A percentile compares a stretch with the other conserved stretches of the same genome.
phyloP scores from a whole-genome alignment of 345 rosid species.

The Syzygium aromaticum region DNA sequence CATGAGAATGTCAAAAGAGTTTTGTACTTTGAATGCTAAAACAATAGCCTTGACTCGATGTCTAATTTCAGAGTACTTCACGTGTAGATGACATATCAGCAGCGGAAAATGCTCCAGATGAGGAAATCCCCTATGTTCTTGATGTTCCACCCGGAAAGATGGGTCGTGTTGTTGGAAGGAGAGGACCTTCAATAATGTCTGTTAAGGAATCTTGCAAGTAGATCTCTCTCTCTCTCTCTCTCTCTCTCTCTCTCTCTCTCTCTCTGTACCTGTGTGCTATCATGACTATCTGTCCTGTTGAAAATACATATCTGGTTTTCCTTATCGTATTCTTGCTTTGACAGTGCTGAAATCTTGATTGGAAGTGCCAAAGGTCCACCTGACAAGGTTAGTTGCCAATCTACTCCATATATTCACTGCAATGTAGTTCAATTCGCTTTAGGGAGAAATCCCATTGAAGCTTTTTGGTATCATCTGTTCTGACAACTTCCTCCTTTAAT shows the following conservation, averaged over 20 bases:
- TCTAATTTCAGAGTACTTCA: neutral
- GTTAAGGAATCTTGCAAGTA: slow-evolving; percentile 87
- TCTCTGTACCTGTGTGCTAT: neutral
- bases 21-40: neutral
- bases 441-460: neutral
- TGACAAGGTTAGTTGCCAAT: slow-evolving; percentile 57
- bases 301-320: neutral
- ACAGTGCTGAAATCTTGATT: slow-evolving; percentile 76
- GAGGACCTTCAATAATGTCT: slow-evolving; percentile 71
- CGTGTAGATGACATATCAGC: slow-evolving; percentile 35
- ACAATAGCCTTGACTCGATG: neutral
- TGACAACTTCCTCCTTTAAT: neutral
- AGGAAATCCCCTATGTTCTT: slow-evolving; percentile 74
- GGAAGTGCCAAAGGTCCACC: slow-evolving; percentile 92
- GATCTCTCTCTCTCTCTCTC: slow-evolving; percentile 4
- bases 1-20: neutral
- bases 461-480: neutral
- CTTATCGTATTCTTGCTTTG: neutral
- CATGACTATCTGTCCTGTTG: neutral
- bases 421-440: neutral
- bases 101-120: slow-evolving; percentile 44
- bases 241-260: neutral
- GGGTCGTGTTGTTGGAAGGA: slow-evolving; percentile 86
- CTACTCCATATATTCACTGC: neutral
- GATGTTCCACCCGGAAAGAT: slow-evolving; percentile 84